phyloP scores from a whole-genome alignment of 2,329 filamentous ascomycete genomes.

The Penicillium decumbens region DNA sequence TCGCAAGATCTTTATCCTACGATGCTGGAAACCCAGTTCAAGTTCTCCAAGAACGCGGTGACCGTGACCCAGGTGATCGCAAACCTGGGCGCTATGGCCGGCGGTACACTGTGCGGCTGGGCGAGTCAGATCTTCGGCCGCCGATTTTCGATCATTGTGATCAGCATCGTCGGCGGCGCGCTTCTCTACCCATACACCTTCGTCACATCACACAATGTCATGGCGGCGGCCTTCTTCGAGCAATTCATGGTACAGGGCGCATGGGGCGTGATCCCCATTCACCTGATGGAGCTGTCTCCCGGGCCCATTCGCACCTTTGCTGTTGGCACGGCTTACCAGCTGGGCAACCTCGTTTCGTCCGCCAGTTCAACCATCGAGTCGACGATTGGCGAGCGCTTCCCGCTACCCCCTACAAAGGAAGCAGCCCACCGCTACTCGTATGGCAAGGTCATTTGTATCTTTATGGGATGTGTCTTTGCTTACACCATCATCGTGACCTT shows the following conservation, averaged over 20 bases:
- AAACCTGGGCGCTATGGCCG: constrained; percentile 65
- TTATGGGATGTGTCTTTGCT: constrained; percentile 77
- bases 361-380: constrained; percentile 71
- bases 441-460: constrained; percentile 81
- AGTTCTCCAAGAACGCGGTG: constrained; percentile 53
- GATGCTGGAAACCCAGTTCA: constrained; percentile 56
- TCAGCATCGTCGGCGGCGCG: constrained; percentile 63
- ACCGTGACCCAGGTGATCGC: constrained; percentile 69
- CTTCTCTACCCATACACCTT: constrained; percentile 82
- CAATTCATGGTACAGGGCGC: constrained; percentile 75
- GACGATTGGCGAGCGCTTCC: constrained; percentile 69
- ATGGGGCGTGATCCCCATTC: constrained; percentile 69
- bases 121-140: constrained; percentile 65
- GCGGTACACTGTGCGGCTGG: constrained; percentile 65
- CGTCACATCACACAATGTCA: constrained; percentile 57
- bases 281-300: constrained; percentile 61
- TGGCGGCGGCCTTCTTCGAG: constrained; percentile 78
- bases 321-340: constrained; percentile 60
- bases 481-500: constrained; percentile 53
- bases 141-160: constrained; percentile 63
- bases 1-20: constrained; percentile 63
- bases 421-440: constrained; percentile 62
- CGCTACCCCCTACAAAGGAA: constrained; percentile 55
- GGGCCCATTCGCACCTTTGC: constrained; percentile 59
- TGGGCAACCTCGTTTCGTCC: constrained; percentile 58